Evolutionary conservation across 2,329 filamentous ascomycete species (phyloP).

Genomic region (Huntiella omanensis): DNA sequence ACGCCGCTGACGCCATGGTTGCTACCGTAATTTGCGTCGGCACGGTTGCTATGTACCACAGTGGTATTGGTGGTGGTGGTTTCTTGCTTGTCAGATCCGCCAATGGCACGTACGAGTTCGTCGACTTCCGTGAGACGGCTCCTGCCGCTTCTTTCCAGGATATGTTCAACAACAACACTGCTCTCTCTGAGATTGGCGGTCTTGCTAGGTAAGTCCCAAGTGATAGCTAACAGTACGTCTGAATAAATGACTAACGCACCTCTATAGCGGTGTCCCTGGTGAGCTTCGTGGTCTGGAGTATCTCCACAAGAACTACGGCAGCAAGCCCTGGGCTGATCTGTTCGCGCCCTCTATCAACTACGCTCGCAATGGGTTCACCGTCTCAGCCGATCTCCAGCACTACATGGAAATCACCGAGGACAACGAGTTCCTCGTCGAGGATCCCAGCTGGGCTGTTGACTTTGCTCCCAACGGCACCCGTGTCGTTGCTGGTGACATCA

Average conservation of each 20-base stretch:
- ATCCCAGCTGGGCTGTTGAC: conserved; percentile 64
- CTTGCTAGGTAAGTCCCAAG: conserved; percentile 43
- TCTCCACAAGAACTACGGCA: conserved; percentile 49
- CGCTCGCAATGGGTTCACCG: conserved; percentile 52
- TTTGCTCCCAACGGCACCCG: conserved; percentile 60
- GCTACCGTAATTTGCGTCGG: conserved; percentile 47
- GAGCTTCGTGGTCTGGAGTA: conserved; percentile 57
- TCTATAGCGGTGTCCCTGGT: conserved; percentile 40
- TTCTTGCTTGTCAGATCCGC: conserved; percentile 53
- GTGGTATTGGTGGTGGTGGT: conserved; percentile 58
- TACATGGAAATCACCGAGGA: conserved; percentile 42
- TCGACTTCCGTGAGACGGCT: conserved; percentile 74
- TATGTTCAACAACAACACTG: conserved; percentile 58
- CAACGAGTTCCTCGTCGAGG: conserved; percentile 44
- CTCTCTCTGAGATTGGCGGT: conserved; percentile 47
- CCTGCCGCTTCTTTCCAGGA: conserved; percentile 60
- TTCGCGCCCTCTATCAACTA: conserved; percentile 52
- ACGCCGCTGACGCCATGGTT: conserved; percentile 47
- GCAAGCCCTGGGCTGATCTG: conserved; percentile 45
- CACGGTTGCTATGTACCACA: conserved; percentile 45
- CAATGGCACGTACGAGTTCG: conserved; percentile 53
- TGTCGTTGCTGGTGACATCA: conserved; percentile 48
- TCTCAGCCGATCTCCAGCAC: conserved; percentile 50
- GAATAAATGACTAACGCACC: background rate
- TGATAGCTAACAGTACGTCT: background rate